Base-by-base conservation (phyloP, 257 asterid species). In the Ligustrum vulgare region DNA sequence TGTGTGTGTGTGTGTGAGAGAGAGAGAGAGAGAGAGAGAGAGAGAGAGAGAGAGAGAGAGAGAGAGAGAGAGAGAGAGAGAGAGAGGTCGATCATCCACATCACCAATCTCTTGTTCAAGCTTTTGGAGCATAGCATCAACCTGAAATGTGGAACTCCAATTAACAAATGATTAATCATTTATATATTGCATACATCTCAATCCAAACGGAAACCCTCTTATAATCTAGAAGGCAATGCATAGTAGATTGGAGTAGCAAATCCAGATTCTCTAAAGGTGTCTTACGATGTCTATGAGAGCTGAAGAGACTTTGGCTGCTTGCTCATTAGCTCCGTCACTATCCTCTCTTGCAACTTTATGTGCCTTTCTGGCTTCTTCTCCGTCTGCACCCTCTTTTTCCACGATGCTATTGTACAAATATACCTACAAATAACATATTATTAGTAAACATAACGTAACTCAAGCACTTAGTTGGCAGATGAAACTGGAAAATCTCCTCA, bases 61-160 rank as follows among this genome's bases (percentile, higher is more conserved):
- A n/a, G n/a, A n/a, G n/a, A n/a, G n/a, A n/a, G n/a, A n/a, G n/a
- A n/a, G n/a, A n/a, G n/a, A n/a, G n/a, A n/a, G n/a, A n/a, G n/a
- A n/a, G n/a, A n/a, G n/a, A n/a, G n/a, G n/a, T n/a, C n/a, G n/a
- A n/a, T n/a, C 94, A 87, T 95, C 98, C 74, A 95, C 99, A 6
- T 90, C 94, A 84, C 93, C 98, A 68, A 95, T 95, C 80, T 95
- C 98, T 85, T 93, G 91, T 82, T 95, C 99, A 81, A 95, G 97
- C 79, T 91, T 95, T 56, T 95, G 97, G 70, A 95, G 97, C 98
- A 95, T 95, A 62, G 89, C 91, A 85, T 93, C 99, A 82, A 95
- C 98, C 98, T 95, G 13, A 82, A 74, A 81, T 56, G 58, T 69
- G 76, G 71, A 78, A 75, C 31, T 66, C 72, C 76, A 78, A 54